Base-by-base conservation (phyloP, 1,284 basidiomycete genomes). In the Apiotrichum veenhuisii region DNA sequence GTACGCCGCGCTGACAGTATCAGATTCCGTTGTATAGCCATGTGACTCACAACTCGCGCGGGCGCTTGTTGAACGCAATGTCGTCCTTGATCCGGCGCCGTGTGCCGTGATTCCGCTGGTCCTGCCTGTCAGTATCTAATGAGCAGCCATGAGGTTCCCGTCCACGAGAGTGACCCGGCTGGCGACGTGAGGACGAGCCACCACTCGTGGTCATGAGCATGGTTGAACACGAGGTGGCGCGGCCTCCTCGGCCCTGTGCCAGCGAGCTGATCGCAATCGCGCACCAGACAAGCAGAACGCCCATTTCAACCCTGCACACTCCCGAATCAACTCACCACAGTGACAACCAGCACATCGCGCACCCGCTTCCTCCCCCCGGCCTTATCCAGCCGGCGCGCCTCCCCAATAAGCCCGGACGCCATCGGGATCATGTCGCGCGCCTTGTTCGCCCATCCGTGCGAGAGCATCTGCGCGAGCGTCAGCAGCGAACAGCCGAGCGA, bases 81-180 rank as follows among this genome's bases (percentile, higher is more conserved):
- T 88, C 88, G n/a, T 81, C 80, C 23, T 71, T 74, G 23, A 74
- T 64, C 3, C 47, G 38, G 12, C 55, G 49, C 5, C 59, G 55
- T 42, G 74, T 73, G 11, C 88, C 89, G 62, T 91, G 89, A 66
- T 90, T 90, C 2, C 88, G 81, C 65, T 88, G 87, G 64, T 91
- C 88, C 88, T 89, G 61, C 3, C 4, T 3, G 46, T 53, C 41
- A 50, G 44, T 5, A 2, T 11, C 14, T n/a, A n/a, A n/a, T n/a
- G n/a, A n/a, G n/a, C n/a, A n/a, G n/a, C n/a, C n/a, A n/a, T n/a
- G n/a, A n/a, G n/a, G n/a, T n/a, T n/a, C n/a, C n/a, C n/a, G n/a
- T n/a, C n/a, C n/a, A n/a, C n/a, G n/a, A n/a, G n/a, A n/a, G n/a
- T n/a, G n/a, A n/a, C n/a, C n/a, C n/a, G n/a, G n/a, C n/a, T n/a